Percentiles rank a stretch among this genome's conserved stretches.
Evolutionary conservation across 2,329 filamentous ascomycete species (phyloP).

Genomic region (Penicillium sp.): DNA sequence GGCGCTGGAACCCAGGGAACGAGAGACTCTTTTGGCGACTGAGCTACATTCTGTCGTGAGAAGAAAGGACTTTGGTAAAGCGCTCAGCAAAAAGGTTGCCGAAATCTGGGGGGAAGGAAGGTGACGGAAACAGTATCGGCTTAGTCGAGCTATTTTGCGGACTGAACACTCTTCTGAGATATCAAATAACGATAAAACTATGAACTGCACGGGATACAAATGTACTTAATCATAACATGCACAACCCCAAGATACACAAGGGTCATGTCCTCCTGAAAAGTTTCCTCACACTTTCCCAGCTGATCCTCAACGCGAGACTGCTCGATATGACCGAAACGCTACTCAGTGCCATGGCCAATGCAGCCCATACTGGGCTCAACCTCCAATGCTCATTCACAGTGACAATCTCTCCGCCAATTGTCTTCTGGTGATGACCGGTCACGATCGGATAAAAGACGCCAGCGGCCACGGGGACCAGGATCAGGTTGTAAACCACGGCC

Average conservation of each 20-base stretch:
- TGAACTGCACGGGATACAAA: background rate
- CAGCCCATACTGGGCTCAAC: constrained; percentile 63
- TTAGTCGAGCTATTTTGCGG: no score
- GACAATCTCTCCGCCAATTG: constrained; percentile 28
- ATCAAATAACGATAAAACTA: background rate
- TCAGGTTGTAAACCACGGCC: constrained; percentile 75
- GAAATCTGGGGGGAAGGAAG: constrained; percentile 58
- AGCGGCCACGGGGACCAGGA: constrained; percentile 73
- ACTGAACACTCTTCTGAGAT: no score
- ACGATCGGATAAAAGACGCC: constrained; percentile 65
- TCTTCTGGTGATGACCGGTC: constrained; percentile 33
- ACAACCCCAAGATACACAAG: no score
- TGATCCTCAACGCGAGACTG: constrained; percentile 63
- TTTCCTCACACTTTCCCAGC: constrained; percentile 20
- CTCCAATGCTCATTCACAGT: constrained; percentile 38
- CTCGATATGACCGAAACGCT: constrained; percentile 83
- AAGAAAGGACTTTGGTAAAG: constrained; percentile 61
- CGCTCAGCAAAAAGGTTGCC: constrained; percentile 62
- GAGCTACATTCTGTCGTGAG: constrained; percentile 55
- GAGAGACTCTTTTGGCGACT: constrained; percentile 55
- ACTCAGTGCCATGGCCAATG: constrained; percentile 85
- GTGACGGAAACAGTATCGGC: constrained; percentile 1
- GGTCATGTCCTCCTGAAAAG: constrained; percentile 11
- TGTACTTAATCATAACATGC: no score
- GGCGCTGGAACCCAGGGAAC: constrained; percentile 48